Base-by-base conservation (phyloP, 495 filamentous ascomycete genomes). In the Penicillium simplicissimum region DNA sequence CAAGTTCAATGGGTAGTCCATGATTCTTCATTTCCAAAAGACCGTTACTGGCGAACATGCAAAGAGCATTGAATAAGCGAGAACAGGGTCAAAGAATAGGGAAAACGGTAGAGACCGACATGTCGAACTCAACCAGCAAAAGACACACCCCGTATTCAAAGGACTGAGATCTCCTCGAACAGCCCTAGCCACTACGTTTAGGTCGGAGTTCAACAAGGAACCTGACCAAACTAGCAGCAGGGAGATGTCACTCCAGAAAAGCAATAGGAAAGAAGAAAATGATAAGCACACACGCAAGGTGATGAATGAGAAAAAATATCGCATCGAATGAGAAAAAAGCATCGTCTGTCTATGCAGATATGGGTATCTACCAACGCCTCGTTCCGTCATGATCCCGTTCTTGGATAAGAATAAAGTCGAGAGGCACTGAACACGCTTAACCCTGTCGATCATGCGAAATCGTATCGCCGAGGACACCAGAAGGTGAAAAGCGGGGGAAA, bases 351-450 rank as follows among this genome's bases (percentile, higher is more conserved):
- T 73, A 75, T 75, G 72, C 68, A 72, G 70, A 70, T 71, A 73
- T 73, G 78, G 78, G 78, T 81, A 81, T 81, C 77, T 80, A 76
- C 71, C 75, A 79, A 80, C 76, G 76, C 78, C 76, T 74, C 76
- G 74, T 78, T 76, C 75, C 75, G 62, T 78, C 76, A 74, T 78
- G 67, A 77, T 77, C 72, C 77, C 67, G 67, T 71, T 70, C 69
- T 67, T 57, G 37, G 43, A 58, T 55, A 58, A 38, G 57, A 70
- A 63, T 48, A 74, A 60, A 64, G 71, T 71, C 70, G 67, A 71
- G 57, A 53, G 19, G 34, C 60, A 71, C 59, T 52, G 57, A 51
- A 60, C 67, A 61, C 67, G 65, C 66, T 67, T 64, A 33, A 13
- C 60, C 68, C 68, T 58, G 62, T 62, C 45, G 42, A 70, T 59